A percentile compares a stretch with the other conserved stretches of the same genome.
Conservation (phyloP, 495 filamentous ascomycete genomes). For the Penicillium arizonense region DNA sequence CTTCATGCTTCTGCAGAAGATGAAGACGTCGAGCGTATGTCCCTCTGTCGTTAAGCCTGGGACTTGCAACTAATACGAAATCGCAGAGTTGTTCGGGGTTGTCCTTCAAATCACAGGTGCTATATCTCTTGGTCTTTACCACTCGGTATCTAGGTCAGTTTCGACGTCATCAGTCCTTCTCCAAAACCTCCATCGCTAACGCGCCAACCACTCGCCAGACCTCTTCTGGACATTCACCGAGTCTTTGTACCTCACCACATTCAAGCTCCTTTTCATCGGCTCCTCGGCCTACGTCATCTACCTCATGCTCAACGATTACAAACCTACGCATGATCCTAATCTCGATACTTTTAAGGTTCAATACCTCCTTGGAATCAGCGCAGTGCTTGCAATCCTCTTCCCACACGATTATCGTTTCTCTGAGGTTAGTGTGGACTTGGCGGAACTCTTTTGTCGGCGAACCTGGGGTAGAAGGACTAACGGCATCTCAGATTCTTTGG, state of each 20-base stretch:
- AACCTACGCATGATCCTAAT: conserved; percentile 92
- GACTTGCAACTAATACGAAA: conserved; percentile 1
- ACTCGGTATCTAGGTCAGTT: conserved; percentile 82
- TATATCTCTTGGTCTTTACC: conserved; percentile 91
- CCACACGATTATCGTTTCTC: conserved; percentile 72
- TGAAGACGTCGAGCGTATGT: conserved; percentile 82
- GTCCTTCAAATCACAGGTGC: conserved; percentile 94
- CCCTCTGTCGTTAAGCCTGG: not conserved
- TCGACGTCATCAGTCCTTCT: not conserved
- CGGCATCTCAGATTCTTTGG: conserved; percentile 72
- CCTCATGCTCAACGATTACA: conserved; percentile 94
- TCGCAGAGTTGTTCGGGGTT: conserved; percentile 89
- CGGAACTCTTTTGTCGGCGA: not conserved
- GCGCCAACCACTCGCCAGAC: conserved; percentile 47
- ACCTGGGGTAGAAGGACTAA: conserved; percentile 6
- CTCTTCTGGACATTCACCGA: conserved; percentile 81
- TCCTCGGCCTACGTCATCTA: conserved; percentile 92
- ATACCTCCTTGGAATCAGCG: conserved; percentile 81
- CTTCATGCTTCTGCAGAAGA: conserved; percentile 92
- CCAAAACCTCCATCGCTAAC: conserved; percentile 7
- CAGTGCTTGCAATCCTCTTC: conserved; percentile 75
- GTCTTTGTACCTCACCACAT: conserved; percentile 84
- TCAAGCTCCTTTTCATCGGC: conserved; percentile 92
- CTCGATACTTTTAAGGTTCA: conserved; percentile 95
- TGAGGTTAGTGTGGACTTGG: conserved; percentile 44